Percentiles rank a stretch among this genome's conserved stretches.
These are phyloP conservation scores for Coniochaeta sp. DNA, from an alignment of 2,329 filamentous ascomycete species.

Conservation along the genomic window DNA sequence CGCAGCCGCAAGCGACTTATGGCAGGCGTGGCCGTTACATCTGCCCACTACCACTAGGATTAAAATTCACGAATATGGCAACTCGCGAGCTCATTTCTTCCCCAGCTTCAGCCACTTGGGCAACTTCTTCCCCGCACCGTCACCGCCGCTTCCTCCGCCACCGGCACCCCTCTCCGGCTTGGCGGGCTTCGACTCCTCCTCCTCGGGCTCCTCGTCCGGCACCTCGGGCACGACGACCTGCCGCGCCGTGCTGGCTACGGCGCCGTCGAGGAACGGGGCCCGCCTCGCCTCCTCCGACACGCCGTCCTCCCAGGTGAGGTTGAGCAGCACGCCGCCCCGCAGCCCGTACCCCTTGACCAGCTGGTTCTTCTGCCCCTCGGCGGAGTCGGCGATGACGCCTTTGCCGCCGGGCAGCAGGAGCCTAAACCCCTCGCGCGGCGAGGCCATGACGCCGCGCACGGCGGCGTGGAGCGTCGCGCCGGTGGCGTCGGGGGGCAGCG, in stretches of 20 bases:
- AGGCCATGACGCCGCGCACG: conserved; percentile 63
- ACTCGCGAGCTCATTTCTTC: conserved; percentile 59
- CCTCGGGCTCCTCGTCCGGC: conserved; percentile 28
- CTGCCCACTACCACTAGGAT: no score
- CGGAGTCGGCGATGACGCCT: conserved; percentile 40
- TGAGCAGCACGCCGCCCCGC: conserved; percentile 64
- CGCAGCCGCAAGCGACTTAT: neutral
- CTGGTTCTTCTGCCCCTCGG: conserved; percentile 36
- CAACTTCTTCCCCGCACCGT: conserved; percentile 34
- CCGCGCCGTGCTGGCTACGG: conserved; percentile 54
- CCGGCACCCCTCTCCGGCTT: conserved; percentile 15
- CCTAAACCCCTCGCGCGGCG: conserved; percentile 59
- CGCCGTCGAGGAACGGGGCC: conserved; percentile 49
- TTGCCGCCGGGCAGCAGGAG: conserved; percentile 54
- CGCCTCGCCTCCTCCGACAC: conserved; percentile 50
- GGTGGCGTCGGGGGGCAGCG: conserved; percentile 61
- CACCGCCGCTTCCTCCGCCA: conserved; percentile 29
- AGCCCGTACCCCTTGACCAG: conserved; percentile 72
- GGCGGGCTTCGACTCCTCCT: conserved; percentile 23
- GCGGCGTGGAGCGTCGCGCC: conserved; percentile 66
- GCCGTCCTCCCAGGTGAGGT: conserved; percentile 64
- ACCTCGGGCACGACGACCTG: conserved; percentile 59
- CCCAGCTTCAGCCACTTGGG: conserved; percentile 69
- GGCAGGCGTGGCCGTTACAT: no score
- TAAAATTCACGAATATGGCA: neutral